Evolutionary conservation across 1,284 basidiomycete species (phyloP).

Genomic region (Gymnopus androsaceus): DNA sequence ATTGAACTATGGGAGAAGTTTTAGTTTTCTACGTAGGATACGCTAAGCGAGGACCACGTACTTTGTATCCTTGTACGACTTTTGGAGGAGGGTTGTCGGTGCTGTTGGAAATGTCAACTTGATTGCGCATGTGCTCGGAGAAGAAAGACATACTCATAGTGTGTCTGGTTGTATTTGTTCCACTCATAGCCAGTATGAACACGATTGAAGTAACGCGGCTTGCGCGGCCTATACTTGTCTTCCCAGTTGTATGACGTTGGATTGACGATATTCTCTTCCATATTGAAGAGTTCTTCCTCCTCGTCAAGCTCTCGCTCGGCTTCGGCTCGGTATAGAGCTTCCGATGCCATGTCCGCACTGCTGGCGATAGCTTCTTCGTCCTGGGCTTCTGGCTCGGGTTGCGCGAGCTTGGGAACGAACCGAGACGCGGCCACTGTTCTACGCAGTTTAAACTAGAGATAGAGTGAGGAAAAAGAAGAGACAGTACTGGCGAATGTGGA

Average conservation of each 20-base stretch:
- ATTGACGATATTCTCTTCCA: slow-evolving; percentile 83
- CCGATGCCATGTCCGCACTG: slow-evolving; percentile 79
- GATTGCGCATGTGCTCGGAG: slow-evolving; percentile 7
- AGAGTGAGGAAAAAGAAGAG: slow-evolving; percentile 4
- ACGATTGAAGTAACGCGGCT: slow-evolving; percentile 98
- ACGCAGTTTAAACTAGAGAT: slow-evolving; percentile 69
- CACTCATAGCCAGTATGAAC: slow-evolving; percentile 99
- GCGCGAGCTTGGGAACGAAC: slow-evolving; percentile 77
- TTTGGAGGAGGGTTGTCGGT: slow-evolving; percentile 97
- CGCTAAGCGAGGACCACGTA: slow-evolving; percentile 30
- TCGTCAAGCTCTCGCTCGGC: slow-evolving; percentile 93
- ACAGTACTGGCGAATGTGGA: not conserved
- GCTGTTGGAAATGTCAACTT: slow-evolving; percentile 40
- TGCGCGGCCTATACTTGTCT: slow-evolving; percentile 98
- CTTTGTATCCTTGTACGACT: slow-evolving; percentile 98
- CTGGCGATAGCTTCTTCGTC: slow-evolving; percentile 56
- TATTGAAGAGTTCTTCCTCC: slow-evolving; percentile 91
- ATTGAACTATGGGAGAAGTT: slow-evolving; percentile 63
- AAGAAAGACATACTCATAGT: slow-evolving; percentile 81
- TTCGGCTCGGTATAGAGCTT: slow-evolving; percentile 83
- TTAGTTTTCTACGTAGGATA: not conserved
- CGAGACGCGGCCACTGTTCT: slow-evolving; percentile 78
- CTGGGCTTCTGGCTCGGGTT: slow-evolving; percentile 49
- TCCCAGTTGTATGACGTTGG: slow-evolving; percentile 94
- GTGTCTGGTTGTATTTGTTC: slow-evolving; percentile 99